Conservation (phyloP, 2,329 filamentous ascomycete species). For the Tolypocladium amazonense region DNA sequence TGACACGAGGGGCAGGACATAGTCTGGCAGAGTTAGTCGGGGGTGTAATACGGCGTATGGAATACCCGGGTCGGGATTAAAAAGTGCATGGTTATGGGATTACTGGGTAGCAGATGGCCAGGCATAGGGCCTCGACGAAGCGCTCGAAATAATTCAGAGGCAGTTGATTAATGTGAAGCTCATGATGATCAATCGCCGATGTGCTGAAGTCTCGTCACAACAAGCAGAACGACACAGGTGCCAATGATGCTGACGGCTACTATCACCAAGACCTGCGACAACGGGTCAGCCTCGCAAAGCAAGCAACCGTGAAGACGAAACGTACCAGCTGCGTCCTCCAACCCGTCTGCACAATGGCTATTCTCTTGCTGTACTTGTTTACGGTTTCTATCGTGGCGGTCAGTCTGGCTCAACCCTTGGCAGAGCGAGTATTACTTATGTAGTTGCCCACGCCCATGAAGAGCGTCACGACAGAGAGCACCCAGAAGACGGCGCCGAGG, state of each 20-base stretch:
- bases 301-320: background rate
- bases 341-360: conserved; percentile 82
- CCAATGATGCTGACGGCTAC: conserved; percentile 54
- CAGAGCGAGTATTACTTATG: conserved; percentile 42
- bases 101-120: background rate
- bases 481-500: conserved; percentile 81
- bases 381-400: conserved; percentile 44
- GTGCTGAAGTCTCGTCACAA: conserved; percentile 28
- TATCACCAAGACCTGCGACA: conserved; percentile 45
- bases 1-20: conserved; percentile 17
- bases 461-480: conserved; percentile 67
- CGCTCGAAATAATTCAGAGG: background rate
- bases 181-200: background rate
- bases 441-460: conserved; percentile 76
- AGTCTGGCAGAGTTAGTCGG: background rate
- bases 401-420: background rate
- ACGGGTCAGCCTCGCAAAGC: background rate
- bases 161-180: background rate
- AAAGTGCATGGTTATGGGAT: background rate
- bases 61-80: background rate
- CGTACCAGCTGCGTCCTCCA: conserved; percentile 81
- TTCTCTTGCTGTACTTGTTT: conserved; percentile 66
- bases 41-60: background rate
- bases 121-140: background rate
- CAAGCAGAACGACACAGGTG: conserved; percentile 53